phyloP scores from a whole-genome alignment of 164 flowering plant species.

The Malania oleifera region DNA sequence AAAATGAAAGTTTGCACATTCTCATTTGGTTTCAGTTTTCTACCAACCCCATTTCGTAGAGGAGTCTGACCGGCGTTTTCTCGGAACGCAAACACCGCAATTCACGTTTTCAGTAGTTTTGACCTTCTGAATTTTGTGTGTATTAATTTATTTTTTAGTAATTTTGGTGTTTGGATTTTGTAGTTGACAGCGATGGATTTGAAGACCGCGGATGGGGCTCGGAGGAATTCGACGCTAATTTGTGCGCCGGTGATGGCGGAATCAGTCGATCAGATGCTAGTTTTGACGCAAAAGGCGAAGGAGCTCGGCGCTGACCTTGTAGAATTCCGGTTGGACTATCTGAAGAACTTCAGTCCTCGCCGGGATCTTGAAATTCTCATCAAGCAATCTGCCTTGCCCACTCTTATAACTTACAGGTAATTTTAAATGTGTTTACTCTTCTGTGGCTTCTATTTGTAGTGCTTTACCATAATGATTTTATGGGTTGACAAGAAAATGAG shows the following conservation, averaged over 20 bases:
- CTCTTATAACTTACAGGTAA: conserved; percentile 32
- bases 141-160: neutral
- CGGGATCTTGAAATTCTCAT: conserved; percentile 25
- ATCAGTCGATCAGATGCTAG: conserved; percentile 25
- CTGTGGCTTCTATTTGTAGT: neutral
- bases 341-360: conserved; percentile 25
- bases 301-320: conserved; percentile 30
- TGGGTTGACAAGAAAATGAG: neutral
- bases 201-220: conserved; percentile 10
- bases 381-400: conserved; percentile 21
- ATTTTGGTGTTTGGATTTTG: neutral
- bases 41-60: neutral
- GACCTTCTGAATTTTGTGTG: neutral
- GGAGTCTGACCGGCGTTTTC: neutral
- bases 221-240: conserved; percentile 27
- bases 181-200: conserved; percentile 13
- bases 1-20: neutral
- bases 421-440: neutral
- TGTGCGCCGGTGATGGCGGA: conserved; percentile 33
- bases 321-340: conserved; percentile 26
- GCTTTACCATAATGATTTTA: neutral
- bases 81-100: neutral
- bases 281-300: conserved; percentile 21
- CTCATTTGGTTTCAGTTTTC: neutral
- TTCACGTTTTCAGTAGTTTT: neutral